Evolutionary conservation across 768 basidiomycete genomes (phyloP), one percentile per base, ranked within the genome.

Genomic region (Lepiota brunneoincarnata): DNA sequence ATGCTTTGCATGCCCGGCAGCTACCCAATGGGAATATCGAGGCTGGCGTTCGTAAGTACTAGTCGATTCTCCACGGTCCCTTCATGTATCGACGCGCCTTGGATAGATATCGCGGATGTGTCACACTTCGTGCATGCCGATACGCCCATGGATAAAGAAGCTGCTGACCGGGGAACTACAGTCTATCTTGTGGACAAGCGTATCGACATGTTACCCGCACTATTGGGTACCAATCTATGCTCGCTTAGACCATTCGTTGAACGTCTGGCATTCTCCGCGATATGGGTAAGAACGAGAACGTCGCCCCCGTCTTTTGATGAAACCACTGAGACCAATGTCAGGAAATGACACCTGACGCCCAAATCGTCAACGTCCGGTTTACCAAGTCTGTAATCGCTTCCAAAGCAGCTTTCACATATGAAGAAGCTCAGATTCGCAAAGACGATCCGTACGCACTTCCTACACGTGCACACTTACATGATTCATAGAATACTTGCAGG

Each of bases 101-200:
- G 31, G 31, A 31, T 26, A 98, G 95, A 99, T 66, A 99, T 99
- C 58, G 96, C 96, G 54, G 97, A 99, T 65, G 96, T 99, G 2
- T 97, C 96, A 5, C 86, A 98, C 68, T 99, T 99, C 60, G 96
- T 99, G 0, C 84, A 80, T 49, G 77, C 94, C 1, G 92, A 95
- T 62, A 99, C 89, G 38, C 84, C 95, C 0, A 98, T 99, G 93
- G 96, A 99, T 61, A 86, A 74, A 40, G 96, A 99, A 68, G 96
- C 96, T 18, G 91, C 94, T n/a, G 81, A 93, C 15, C 78, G 96
- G 56, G 96, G 96, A 4, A 98, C 96, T 4, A 98, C 96, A 0
- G 96, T 99, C 0, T 99, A 98, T 67, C 82, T 99, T 1, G 96
- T 98, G 4, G 96, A 99, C 75, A 96, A 95, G 69, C 91, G 96